phyloP scores from a whole-genome alignment of 2,329 filamentous ascomycete genomes.

The Gaeumannomyces tritici region DNA sequence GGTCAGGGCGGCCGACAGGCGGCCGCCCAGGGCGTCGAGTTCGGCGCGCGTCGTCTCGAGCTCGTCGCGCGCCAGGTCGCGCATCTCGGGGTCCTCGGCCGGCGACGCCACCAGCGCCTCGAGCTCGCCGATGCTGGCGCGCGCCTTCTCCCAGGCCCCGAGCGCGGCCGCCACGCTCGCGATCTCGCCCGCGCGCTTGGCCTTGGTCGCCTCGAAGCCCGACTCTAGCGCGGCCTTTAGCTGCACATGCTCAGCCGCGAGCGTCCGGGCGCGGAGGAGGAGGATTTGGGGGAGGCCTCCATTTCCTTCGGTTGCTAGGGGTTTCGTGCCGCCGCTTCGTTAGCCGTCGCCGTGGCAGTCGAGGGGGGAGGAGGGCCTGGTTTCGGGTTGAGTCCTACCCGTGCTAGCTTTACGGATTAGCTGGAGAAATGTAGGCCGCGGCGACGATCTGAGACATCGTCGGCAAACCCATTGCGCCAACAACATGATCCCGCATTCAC shows the following conservation, averaged over 20 bases:
- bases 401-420: conserved; percentile 34
- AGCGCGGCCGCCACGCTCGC: conserved; percentile 47
- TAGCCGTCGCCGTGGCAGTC: not conserved
- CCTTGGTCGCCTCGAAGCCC: conserved; percentile 46
- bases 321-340: not conserved
- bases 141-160: conserved; percentile 46
- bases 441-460: conserved; percentile 31
- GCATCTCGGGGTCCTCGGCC: conserved; percentile 56
- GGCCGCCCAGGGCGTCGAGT: conserved; percentile 53
- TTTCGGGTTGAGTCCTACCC: conserved; percentile 20
- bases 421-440: conserved; percentile 17
- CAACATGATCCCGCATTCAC: conserved; percentile 19
- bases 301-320: conserved; percentile 14
- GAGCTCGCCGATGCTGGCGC: conserved; percentile 44
- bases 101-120: conserved; percentile 33
- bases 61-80: conserved; percentile 72
- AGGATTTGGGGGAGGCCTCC: conserved; percentile 40
- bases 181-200: conserved; percentile 53
- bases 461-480: conserved; percentile 42
- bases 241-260: conserved; percentile 47
- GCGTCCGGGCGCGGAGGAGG: conserved; percentile 47
- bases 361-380: not conserved
- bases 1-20: conserved; percentile 68
- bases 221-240: conserved; percentile 41
- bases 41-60: conserved; percentile 53